A percentile compares a stretch with the other conserved stretches of the same genome.
phyloP scores from a whole-genome alignment of 177 flowering plant species.

The Vitis hybrid region DNA sequence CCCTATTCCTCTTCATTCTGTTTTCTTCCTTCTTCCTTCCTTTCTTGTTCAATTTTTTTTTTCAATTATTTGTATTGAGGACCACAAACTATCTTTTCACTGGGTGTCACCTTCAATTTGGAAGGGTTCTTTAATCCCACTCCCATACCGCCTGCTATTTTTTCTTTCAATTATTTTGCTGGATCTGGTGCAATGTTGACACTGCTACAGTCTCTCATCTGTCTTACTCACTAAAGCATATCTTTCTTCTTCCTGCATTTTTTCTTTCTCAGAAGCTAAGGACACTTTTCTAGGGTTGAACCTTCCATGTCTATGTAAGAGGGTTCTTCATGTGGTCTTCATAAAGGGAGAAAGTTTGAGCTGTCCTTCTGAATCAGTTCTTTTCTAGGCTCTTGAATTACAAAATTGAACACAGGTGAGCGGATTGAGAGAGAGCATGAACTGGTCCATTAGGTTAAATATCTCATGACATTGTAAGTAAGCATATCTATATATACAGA shows the following conservation, averaged over 20 bases:
- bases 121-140: background rate
- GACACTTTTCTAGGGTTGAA: constrained; percentile 5
- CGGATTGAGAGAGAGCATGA: too few species aligned
- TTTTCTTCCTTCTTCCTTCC: background rate
- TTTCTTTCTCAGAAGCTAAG: background rate
- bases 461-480: too few species aligned
- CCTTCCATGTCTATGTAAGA: background rate
- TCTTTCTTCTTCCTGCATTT: constrained; percentile 1
- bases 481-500: too few species aligned
- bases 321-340: background rate
- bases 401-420: too few species aligned
- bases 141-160: background rate
- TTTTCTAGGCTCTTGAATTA: too few species aligned
- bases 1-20: background rate
- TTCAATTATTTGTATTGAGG: constrained; percentile 3
- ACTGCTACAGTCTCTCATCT: constrained; percentile 1
- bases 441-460: too few species aligned
- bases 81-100: constrained; percentile 23
- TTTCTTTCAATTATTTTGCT: constrained; percentile 16
- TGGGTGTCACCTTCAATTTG: constrained; percentile 5
- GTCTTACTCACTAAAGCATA: constrained; percentile 7
- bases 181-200: constrained; percentile 23
- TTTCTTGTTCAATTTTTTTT: background rate
- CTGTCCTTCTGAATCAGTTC: too few species aligned
- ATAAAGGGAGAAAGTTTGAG: background rate